Base-by-base conservation (phyloP, 805 yeast species). In the Saturnispora diversa region DNA sequence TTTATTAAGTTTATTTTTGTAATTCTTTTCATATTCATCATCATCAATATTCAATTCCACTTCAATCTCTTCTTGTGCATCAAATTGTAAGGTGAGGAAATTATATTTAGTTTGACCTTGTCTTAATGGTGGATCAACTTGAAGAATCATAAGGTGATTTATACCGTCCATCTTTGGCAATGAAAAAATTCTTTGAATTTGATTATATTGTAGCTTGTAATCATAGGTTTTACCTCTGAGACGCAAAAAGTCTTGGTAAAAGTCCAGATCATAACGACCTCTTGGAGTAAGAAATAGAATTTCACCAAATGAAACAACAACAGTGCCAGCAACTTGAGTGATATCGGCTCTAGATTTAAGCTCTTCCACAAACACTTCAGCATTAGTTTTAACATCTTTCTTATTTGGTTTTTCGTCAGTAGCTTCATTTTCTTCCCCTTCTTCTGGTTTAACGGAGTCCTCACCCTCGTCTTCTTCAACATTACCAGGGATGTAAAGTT, bases 81-180 rank as follows among this genome's bases (percentile, higher is more conserved):
- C 75, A 56, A 92, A 85, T 64, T 92, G 98, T 59, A 90, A 64
- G 11, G 87, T 90, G 57, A 92, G 67, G 59, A 85, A 92, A 30
- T 96, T 94, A 55, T 92, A 90, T 45, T 95, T 76, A 0, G 98
- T 92, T 65, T 92, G 97, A 42, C 99, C 99, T 65, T 92, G 99
- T 60, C 97, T 79, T 49, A 92, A 68, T 2, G 99, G 98, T 20
- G 98, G 98, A 51, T 90, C 97, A 34, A 92, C 82, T 55, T 94
- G 96, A 45, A 90, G 66, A 6, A 92, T 80, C 56, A 92, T 69
- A 49, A 88, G 67, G 59, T 90, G 94, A 58, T 90, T 94, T 31
- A 83, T 69, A 46, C 87, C 97, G 60, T 92, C 98, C 1, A 95
- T 87, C 56, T 86, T 87, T 20, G 99, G 98, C 50, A 92, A 70